These are phyloP conservation scores for Entrophospora sp. DNA, from an alignment of 192 early-diverging fungal genomes.

Conservation along the genomic window DNA sequence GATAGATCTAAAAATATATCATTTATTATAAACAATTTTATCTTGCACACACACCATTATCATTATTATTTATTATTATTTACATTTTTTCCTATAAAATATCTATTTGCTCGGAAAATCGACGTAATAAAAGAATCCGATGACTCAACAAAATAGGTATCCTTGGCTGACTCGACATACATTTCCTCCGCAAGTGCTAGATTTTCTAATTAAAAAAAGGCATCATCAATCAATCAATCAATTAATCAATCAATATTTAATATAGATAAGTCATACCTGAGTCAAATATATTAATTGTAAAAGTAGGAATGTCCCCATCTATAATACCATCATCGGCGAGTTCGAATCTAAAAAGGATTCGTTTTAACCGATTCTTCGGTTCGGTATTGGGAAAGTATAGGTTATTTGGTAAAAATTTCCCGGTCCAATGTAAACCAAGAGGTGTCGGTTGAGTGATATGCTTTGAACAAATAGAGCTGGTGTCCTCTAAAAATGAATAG, in stretches of 20 bases:
- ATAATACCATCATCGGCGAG: not conserved
- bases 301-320: not conserved
- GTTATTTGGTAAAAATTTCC: not conserved
- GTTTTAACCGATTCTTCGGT: not conserved
- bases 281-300: not conserved
- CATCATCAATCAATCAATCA: too few relatives aligned
- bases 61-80: conserved; percentile 1
- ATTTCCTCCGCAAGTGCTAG: not conserved
- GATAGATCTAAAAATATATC: too few relatives aligned
- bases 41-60: too few relatives aligned
- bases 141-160: not conserved
- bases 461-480: not conserved
- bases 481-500: not conserved
- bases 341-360: not conserved
- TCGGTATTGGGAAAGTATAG: not conserved
- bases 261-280: too few relatives aligned
- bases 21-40: too few relatives aligned
- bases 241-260: too few relatives aligned
- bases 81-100: not conserved
- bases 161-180: not conserved
- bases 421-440: not conserved
- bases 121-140: not conserved
- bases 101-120: not conserved
- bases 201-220: too few relatives aligned
- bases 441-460: not conserved